Conservation (phyloP, 2,329 filamentous ascomycete species). For the Incumbomyces lentus region DNA sequence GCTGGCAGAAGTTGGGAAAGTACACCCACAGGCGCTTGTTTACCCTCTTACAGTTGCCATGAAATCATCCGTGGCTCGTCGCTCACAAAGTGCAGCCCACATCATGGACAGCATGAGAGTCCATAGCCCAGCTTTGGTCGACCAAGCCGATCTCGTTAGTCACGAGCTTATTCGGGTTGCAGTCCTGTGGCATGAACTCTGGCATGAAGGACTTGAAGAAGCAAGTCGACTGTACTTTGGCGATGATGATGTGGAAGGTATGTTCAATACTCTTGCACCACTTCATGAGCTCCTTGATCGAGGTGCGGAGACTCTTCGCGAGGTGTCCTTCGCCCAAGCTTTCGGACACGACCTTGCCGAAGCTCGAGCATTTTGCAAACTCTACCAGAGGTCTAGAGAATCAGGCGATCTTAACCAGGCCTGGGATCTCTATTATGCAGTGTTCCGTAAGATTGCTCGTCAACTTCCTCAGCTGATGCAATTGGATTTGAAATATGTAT, state of each 20-base stretch:
- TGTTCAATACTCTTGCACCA: conserved; percentile 84
- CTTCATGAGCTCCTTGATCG: conserved; percentile 84
- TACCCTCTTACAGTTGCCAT: conserved; percentile 96
- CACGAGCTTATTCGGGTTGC: conserved; percentile 94
- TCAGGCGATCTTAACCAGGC: conserved; percentile 93
- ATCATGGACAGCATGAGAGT: conserved; percentile 98
- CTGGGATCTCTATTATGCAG: conserved; percentile 98
- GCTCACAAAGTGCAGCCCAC: conserved; percentile 76
- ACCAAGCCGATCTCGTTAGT: conserved; percentile 90
- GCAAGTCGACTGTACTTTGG: conserved; percentile 94
- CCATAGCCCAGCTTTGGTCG: conserved; percentile 83
- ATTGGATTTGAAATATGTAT: conserved; percentile 92
- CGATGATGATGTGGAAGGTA: conserved; percentile 92
- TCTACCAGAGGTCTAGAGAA: conserved; percentile 80
- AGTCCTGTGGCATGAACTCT: conserved; percentile 96
- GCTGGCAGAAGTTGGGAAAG: conserved; percentile 81
- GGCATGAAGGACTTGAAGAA: conserved; percentile 96
- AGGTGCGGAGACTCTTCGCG: conserved; percentile 83
- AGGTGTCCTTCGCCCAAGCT: conserved; percentile 94
- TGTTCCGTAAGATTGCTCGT: conserved; percentile 88
- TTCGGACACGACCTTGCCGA: conserved; percentile 93
- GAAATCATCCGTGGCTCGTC: conserved; percentile 80
- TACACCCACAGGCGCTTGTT: conserved; percentile 90
- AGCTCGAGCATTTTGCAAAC: conserved; percentile 88
- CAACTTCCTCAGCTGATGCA: conserved; percentile 88